Evolutionary conservation across 2,329 filamentous ascomycete species (phyloP).

Genomic region (Epichloe bromicola): DNA sequence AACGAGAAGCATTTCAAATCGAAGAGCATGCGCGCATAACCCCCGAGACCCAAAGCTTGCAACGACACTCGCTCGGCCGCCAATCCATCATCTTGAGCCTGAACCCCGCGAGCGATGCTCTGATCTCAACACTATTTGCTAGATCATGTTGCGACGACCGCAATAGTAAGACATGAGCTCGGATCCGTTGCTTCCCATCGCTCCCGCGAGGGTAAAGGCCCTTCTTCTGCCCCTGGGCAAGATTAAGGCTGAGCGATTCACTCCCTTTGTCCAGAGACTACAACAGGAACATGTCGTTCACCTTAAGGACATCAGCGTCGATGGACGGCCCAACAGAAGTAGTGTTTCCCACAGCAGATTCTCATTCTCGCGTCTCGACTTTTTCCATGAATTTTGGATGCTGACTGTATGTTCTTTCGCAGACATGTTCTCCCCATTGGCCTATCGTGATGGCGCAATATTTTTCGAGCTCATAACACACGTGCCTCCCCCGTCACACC

Average conservation of each 20-base stretch:
- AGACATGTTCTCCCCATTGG: slow-evolving; percentile 91
- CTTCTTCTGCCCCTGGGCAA: slow-evolving; percentile 76
- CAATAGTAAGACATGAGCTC: slow-evolving; percentile 59
- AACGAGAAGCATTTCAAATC: background rate
- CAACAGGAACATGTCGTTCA: slow-evolving; percentile 70
- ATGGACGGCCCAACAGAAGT: slow-evolving; percentile 78
- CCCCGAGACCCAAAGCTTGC: background rate
- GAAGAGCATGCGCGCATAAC: background rate
- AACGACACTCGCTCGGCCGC: background rate
- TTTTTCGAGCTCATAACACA: slow-evolving; percentile 80
- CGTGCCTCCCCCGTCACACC: slow-evolving; percentile 63
- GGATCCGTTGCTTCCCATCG: slow-evolving; percentile 81
- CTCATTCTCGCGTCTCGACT: background rate
- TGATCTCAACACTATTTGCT: background rate
- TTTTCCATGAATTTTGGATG: background rate
- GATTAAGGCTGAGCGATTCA: slow-evolving; percentile 71
- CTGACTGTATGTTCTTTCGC: slow-evolving; percentile 10
- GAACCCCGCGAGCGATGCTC: background rate
- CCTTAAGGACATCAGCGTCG: slow-evolving; percentile 74
- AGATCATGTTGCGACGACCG: slow-evolving; percentile 20
- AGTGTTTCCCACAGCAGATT: slow-evolving; percentile 15
- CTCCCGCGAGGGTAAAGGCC: slow-evolving; percentile 80
- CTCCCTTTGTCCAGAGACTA: slow-evolving; percentile 64
- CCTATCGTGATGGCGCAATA: slow-evolving; percentile 73
- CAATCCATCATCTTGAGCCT: background rate